Conservation (phyloP, 495 filamentous ascomycete species). For the Tuber microsphaerosporum region DNA sequence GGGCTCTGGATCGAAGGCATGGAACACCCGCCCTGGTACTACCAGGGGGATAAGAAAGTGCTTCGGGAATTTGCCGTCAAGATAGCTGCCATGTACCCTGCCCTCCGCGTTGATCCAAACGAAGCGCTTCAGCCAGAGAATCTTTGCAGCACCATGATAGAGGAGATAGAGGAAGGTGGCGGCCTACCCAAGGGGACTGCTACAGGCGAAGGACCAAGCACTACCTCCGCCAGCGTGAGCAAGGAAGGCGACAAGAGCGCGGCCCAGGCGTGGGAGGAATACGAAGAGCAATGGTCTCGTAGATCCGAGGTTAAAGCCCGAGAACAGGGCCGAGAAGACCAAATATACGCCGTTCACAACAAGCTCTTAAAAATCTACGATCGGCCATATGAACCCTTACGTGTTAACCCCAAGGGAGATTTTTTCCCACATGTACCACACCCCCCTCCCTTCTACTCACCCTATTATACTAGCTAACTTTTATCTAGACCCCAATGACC, state of each 20-base stretch:
- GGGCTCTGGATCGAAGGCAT: conserved; percentile 12
- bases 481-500: conserved; percentile 9
- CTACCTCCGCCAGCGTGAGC: not conserved
- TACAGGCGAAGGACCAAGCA: no score
- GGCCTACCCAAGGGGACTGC: no score
- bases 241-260: no score
- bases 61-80: not conserved
- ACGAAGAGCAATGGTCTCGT: conserved; percentile 8
- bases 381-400: conserved; percentile 6
- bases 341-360: not conserved
- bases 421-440: conserved; percentile 8
- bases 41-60: not conserved
- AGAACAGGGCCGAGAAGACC: not conserved
- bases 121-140: not conserved
- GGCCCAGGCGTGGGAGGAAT: conserved; percentile 3
- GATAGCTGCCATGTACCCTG: not conserved
- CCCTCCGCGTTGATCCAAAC: not conserved
- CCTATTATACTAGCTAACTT: not conserved
- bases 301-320: not conserved
- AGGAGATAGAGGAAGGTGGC: not conserved
- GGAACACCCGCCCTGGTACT: conserved; percentile 27
- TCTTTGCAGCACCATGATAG: not conserved
- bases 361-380: conserved; percentile 13
- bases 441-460: not conserved
- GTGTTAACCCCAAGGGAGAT: not conserved